Base-by-base conservation (phyloP, 345 rosid genomes). In the Geranium rotundifolium region DNA sequence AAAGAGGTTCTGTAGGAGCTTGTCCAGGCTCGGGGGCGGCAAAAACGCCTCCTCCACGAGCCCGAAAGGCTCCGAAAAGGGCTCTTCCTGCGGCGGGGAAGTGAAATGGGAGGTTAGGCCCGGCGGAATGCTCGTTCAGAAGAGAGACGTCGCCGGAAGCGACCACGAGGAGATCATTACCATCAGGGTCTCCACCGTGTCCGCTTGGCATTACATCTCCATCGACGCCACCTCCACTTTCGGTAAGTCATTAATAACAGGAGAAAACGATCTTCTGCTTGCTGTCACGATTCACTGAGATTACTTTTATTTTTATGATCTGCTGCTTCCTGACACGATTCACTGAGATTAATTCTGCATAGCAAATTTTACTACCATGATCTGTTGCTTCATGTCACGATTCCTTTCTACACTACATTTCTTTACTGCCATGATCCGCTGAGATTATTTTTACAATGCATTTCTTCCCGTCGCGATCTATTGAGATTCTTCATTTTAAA, bases 71-170 rank as follows among this genome's bases (percentile, higher is more conserved):
- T 34, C 41, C 41, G 41, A 34, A 5, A 66, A 68, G 77, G 79
- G 62, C 65, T 56, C 73, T 5, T 34, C 41, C 41, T 34, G 2
- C 41, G 41, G 41, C 66, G 65, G 71, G 34, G 96, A 88, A 63
- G 82, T 85, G 74, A 85, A 86, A 72, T 91, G 97, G 95, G 96
- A 91, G 59, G 79, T 86, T 29, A 74, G 91, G 69, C 95, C 95
- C 30, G 97, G 96, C 54, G 97, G 95, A 13, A 85, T 91, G 97
- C 88, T 91, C 50, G 97, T 91, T 71, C 97, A 91, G 41, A 88
- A 83, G 77, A 84, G 96, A 71, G 89, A 77, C 23, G 58, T 73
- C 56, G 63, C 57, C 29, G 56, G 56, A 39, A 10, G 55, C 2
- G 30, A 19, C 9, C 57, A 60, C 16, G 87, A 81, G 29, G 67